Conservation (phyloP, 495 filamentous ascomycete species). For the Neurospora terricola region DNA sequence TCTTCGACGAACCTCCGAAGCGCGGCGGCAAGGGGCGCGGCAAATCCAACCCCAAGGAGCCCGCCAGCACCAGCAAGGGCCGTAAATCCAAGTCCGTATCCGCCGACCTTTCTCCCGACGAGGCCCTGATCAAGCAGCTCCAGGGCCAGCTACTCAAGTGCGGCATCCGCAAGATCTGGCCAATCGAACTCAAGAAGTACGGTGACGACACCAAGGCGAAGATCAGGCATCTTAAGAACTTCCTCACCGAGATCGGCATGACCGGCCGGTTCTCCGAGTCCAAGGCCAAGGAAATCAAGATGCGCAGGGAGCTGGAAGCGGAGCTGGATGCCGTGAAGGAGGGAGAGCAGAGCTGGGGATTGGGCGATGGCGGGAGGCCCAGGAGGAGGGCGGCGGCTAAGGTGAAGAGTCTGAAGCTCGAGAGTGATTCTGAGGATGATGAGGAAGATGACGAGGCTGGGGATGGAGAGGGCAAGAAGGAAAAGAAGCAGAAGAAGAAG, state of each 20-base stretch:
- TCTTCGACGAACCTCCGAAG: conserved; percentile 54
- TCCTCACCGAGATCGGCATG: conserved; percentile 79
- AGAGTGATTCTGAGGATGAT: conserved; percentile 25
- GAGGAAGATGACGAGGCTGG: conserved; percentile 31
- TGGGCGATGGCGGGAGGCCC: conserved; percentile 23
- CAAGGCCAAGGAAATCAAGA: conserved; percentile 77
- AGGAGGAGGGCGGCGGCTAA: conserved; percentile 23
- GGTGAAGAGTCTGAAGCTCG: conserved; percentile 10
- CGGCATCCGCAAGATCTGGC: conserved; percentile 90
- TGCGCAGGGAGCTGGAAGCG: conserved; percentile 65
- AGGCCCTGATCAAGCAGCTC: conserved; percentile 80
- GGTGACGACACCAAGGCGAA: conserved; percentile 60
- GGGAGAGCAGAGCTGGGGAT: conserved; percentile 69
- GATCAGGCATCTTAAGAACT: conserved; percentile 65
- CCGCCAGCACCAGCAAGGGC: conserved; percentile 3
- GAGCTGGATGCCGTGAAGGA: conserved; percentile 77
- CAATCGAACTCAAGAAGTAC: conserved; percentile 67
- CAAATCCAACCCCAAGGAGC: conserved; percentile 11
- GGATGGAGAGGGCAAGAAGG: conserved; percentile 14
- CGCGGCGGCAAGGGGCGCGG: conserved; percentile 16
- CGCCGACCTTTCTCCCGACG: conserved; percentile 51
- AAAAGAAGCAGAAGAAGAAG: conserved; percentile 13
- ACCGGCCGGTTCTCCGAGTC: conserved; percentile 73
- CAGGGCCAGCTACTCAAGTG: conserved; percentile 86
- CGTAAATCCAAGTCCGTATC: conserved; percentile 17